Evolutionary conservation across 768 basidiomycete genomes (phyloP).

Genomic region (Boletus sp.): DNA sequence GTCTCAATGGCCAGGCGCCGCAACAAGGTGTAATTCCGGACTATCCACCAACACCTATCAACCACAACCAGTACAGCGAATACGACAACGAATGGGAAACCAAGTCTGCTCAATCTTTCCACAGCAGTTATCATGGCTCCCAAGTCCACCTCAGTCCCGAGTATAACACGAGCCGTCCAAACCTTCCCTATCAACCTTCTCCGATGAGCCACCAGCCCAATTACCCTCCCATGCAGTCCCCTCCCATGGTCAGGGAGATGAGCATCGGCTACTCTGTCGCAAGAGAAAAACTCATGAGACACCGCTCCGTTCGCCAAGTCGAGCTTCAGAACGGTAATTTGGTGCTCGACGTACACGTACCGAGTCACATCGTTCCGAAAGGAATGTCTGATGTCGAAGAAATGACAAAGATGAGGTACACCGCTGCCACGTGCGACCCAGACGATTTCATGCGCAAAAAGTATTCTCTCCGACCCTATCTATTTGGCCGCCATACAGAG

Average conservation of each 20-base stretch:
- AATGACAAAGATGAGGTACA: conserved; percentile 83
- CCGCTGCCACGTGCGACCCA: conserved; percentile 86
- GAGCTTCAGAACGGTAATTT: conserved; percentile 81
- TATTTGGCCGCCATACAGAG: conserved; percentile 80
- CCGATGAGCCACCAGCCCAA: conserved; percentile 51
- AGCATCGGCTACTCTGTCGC: conserved; percentile 64
- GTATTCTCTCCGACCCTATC: conserved; percentile 77
- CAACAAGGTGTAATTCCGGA: conserved; percentile 36
- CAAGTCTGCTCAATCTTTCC: conserved; percentile 61
- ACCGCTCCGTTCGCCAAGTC: conserved; percentile 75
- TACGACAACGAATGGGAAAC: conserved; percentile 45
- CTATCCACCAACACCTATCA: conserved; percentile 33
- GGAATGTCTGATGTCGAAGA: conserved; percentile 64
- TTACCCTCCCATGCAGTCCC: conserved; percentile 60
- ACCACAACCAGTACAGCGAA: conserved; percentile 44
- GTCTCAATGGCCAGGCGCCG: conserved; percentile 27
- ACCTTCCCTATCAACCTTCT: conserved; percentile 35
- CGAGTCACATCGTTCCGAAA: conserved; percentile 73
- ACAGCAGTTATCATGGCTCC: conserved; percentile 59
- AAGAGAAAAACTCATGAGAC: conserved; percentile 79
- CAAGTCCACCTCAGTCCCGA: conserved; percentile 67
- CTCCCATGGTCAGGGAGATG: conserved; percentile 45
- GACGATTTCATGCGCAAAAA: conserved; percentile 80
- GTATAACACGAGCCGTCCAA: conserved; percentile 57
- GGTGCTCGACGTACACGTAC: conserved; percentile 80